Evolutionary conservation across 2,329 filamentous ascomycete genomes (phyloP).

Genomic region (Balansia obtecta): DNA sequence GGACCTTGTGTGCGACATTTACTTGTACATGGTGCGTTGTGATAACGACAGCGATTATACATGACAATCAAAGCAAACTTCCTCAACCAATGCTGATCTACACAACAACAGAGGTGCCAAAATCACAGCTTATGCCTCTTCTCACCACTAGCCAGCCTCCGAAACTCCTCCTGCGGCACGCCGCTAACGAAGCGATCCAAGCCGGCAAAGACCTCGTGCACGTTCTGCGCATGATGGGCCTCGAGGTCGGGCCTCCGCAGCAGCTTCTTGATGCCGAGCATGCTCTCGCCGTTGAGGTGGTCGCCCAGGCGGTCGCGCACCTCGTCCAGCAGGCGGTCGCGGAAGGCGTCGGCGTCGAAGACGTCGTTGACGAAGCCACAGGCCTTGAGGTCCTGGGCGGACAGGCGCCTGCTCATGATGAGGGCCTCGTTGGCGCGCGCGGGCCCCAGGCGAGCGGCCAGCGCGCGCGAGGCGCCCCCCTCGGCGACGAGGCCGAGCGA

Average conservation of each 20-base stretch:
- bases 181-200: conserved; percentile 69
- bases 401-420: conserved; percentile 74
- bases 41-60: no score
- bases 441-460: conserved; percentile 70
- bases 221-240: conserved; percentile 61
- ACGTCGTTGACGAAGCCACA: conserved; percentile 81
- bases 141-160: conserved; percentile 70
- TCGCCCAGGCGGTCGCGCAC: conserved; percentile 68
- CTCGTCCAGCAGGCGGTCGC: conserved; percentile 60
- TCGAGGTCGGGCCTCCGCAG: conserved; percentile 64
- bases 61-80: no score
- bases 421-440: conserved; percentile 83
- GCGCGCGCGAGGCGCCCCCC: conserved; percentile 65
- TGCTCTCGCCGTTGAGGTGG: conserved; percentile 67
- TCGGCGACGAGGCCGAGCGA: conserved; percentile 84
- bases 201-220: conserved; percentile 75
- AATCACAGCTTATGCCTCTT: conserved; percentile 90
- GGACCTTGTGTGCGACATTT: no score
- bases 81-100: no score
- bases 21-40: no score
- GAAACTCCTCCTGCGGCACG: conserved; percentile 79
- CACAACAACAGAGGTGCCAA: no score
- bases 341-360: conserved; percentile 57
- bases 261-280: conserved; percentile 75
- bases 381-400: conserved; percentile 57